Conservation (phyloP, 805 yeast genomes). For the Ogataea methylovora region DNA sequence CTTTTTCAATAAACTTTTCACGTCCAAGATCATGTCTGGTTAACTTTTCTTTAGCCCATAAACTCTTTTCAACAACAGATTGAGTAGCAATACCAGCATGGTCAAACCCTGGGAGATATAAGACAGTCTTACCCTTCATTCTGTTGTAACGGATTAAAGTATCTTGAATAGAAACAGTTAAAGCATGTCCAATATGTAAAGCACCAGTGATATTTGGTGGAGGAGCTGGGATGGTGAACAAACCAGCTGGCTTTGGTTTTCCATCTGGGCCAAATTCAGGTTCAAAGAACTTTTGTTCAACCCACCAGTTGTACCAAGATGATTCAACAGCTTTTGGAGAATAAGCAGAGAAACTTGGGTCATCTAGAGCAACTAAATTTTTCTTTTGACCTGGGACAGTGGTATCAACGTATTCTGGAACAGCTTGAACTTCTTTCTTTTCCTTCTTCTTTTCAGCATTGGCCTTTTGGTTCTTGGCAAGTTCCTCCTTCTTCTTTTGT, state of each 20-base stretch:
- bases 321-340: slow-evolving; percentile 90
- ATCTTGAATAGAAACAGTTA: slow-evolving; percentile 93
- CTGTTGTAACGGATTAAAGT: slow-evolving; percentile 88
- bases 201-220: slow-evolving; percentile 99
- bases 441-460: slow-evolving; percentile 44
- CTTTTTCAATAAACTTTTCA: slow-evolving; percentile 78
- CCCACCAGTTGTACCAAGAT: slow-evolving; percentile 99
- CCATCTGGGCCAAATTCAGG: slow-evolving; percentile 81
- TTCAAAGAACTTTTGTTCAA: slow-evolving; percentile 73
- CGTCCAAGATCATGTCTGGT: slow-evolving; percentile 96
- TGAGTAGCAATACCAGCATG: slow-evolving; percentile 99
- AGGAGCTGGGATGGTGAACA: slow-evolving; percentile 92
- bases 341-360: slow-evolving; percentile 90
- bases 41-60: slow-evolving; percentile 80
- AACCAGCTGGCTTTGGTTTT: slow-evolving; percentile 69
- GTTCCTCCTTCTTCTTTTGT: slow-evolving; percentile 63
- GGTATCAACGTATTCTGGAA: slow-evolving; percentile 78
- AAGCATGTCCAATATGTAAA: slow-evolving; percentile 95
- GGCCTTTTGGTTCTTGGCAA: slow-evolving; percentile 37
- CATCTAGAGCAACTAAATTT: slow-evolving; percentile 76
- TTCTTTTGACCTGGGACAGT: slow-evolving; percentile 92
- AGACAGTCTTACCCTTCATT: slow-evolving; percentile 93
- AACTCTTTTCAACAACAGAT: slow-evolving; percentile 93
- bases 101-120: slow-evolving; percentile 94
- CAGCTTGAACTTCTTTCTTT: slow-evolving; percentile 63